Evolutionary conservation across 2,329 filamentous ascomycete species (phyloP), one percentile per base, ranked within the genome.

Genomic region (Xylaria sp.): DNA sequence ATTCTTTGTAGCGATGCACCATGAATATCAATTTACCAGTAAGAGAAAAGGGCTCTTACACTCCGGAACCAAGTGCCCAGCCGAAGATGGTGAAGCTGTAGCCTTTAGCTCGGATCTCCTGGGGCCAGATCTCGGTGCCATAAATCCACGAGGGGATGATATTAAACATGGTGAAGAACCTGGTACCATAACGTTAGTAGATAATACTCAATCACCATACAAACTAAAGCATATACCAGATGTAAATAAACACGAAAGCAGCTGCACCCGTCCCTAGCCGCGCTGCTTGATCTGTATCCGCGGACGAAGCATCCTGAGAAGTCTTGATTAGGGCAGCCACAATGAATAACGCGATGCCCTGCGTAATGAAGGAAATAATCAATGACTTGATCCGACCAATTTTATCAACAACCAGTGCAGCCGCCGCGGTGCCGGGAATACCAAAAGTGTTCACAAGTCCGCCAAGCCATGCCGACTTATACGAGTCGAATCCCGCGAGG

Each of bases 51-150:
- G 24, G n/a, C 14, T 32, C 64, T 58, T 63, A 67, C 82, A 84
- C 83, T 42, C 86, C 86, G 8, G 85, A 83, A 45, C 86, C 87
- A 65, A 87, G 82, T 19, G 87, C 86, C 86, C 87, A 89, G 1
- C 86, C 86, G 1, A 85, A 85, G 67, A 89, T 87, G 19, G 84
- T 84, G 70, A 89, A 88, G 7, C 85, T 85, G 73, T 88, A 86
- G 7, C 86, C 87, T 73, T 88, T 84, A n/a, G 86, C 85, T 24
- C 87, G 82, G 60, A 88, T 81, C 51, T 86, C 84, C 17, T 82
- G 84, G 0, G 86, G 83, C 77, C 86, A 89, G 65, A 89, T 87
- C 75, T 89, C 86, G 0, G 86, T 87, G 24, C 75, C 77, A 61
- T 79, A 79, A 51, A 78, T 75, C 76, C 77, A 79, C 30, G 69